These are phyloP conservation scores for Trypanosomatidae sp. DNA, from an alignment of 208 protist genomes.

Conservation along the genomic window DNA sequence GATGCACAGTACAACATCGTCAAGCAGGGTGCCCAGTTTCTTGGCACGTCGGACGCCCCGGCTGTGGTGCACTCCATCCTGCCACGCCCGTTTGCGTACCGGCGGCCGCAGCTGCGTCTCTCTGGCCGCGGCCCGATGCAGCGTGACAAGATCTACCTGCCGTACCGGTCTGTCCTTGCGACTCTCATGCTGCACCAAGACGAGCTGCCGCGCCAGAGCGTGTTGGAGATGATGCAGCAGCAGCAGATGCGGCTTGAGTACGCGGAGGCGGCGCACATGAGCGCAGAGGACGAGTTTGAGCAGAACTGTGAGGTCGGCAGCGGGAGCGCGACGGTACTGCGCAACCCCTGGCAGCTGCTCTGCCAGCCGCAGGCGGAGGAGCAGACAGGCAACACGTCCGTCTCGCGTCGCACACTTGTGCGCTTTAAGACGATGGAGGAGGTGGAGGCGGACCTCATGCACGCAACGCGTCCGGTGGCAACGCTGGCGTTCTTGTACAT, in stretches of 20 bases:
- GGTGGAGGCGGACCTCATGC: slow-evolving; percentile 23
- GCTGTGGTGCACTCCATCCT: slow-evolving; percentile 77
- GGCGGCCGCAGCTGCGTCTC: slow-evolving; percentile 37
- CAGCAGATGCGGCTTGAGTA: slow-evolving; percentile 51
- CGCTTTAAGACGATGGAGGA: slow-evolving; percentile 24
- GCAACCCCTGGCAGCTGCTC: slow-evolving; percentile 59
- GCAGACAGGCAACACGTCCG: slow-evolving; percentile 7
- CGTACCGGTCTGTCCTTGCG: slow-evolving; percentile 38
- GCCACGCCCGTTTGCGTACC: slow-evolving; percentile 69
- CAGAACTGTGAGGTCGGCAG: slow-evolving; percentile 13
- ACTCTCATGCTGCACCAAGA: slow-evolving; percentile 32
- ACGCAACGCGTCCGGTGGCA: slow-evolving; percentile 10
- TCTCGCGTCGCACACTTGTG: slow-evolving; percentile 14
- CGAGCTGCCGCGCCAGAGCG: slow-evolving; percentile 50
- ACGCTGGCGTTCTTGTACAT: slow-evolving; percentile 56
- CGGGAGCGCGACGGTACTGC: slow-evolving; percentile 15
- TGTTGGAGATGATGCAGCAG: slow-evolving; percentile 56
- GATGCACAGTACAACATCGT: slow-evolving; percentile 84
- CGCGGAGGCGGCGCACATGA: slow-evolving; percentile 60
- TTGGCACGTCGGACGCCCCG: slow-evolving; percentile 41
- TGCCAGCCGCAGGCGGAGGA: slow-evolving; percentile 30
- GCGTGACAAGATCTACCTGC: slow-evolving; percentile 12
- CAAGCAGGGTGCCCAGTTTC: slow-evolving; percentile 44
- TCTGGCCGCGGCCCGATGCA: slow-evolving; percentile 5
- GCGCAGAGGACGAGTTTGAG: slow-evolving; percentile 51